These are phyloP conservation scores for Syzygium oleosum DNA, from an alignment of 345 rosid species.

Conservation along the genomic window DNA sequence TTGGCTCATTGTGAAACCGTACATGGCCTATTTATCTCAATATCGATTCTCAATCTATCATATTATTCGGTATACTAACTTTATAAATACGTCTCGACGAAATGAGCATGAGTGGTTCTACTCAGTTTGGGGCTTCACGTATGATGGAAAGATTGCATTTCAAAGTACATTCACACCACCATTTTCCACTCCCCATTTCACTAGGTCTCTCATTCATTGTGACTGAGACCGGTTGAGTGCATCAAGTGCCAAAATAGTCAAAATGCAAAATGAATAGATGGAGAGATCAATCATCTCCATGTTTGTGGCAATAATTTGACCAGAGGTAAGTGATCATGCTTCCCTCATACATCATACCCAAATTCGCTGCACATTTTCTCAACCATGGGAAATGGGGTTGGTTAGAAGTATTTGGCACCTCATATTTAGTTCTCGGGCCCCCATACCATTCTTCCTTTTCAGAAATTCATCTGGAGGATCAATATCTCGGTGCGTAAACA, in stretches of 20 bases:
- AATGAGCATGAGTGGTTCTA: not conserved
- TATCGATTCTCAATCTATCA: not conserved
- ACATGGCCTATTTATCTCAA: not conserved
- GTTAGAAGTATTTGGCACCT: not conserved
- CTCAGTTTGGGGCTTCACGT: not conserved
- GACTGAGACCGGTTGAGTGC: not conserved
- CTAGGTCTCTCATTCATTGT: not conserved
- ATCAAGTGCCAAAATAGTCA: not conserved
- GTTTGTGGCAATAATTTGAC: not conserved
- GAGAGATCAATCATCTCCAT: not conserved
- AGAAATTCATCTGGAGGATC: not conserved
- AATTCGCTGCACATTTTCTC: not conserved
- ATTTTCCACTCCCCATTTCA: not conserved
- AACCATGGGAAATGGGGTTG: not conserved
- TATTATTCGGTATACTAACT: not conserved
- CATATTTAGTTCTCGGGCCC: not conserved
- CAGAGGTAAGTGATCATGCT: not conserved
- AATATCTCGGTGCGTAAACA: not conserved
- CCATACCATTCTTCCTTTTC: not conserved
- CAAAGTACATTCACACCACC: slow-evolving; percentile 28
- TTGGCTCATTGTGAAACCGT: not conserved
- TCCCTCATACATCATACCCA: not conserved
- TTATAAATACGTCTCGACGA: not conserved
- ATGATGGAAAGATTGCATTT: slow-evolving; percentile 8
- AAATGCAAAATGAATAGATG: not conserved